These are phyloP conservation scores for Vitis hybrid DNA, from an alignment of 177 flowering plant genomes.

Conservation along the genomic window DNA sequence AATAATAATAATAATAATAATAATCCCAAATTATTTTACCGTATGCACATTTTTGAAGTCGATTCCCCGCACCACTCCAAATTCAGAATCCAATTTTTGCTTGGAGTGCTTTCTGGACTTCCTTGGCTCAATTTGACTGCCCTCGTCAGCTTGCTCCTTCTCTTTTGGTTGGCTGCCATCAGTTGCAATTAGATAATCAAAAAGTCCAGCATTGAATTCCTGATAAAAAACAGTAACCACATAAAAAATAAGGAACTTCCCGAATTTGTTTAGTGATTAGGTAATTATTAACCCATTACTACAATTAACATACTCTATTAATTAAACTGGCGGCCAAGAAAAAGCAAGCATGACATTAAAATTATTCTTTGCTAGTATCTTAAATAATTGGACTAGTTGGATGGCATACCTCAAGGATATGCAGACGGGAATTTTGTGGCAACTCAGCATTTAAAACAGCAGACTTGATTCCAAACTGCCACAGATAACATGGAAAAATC, in stretches of 20 bases:
- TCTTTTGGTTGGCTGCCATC: constrained; percentile 63
- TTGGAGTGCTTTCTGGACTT: constrained; percentile 59
- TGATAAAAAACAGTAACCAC: constrained; percentile 24
- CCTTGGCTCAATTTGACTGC: constrained; percentile 32
- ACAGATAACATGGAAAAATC: constrained; percentile 10
- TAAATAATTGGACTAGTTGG: too few species aligned
- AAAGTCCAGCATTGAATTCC: constrained; percentile 97
- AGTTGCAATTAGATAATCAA: constrained; percentile 92
- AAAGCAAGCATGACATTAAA: too few species aligned
- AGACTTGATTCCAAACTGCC: constrained; percentile 88
- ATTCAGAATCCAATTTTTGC: constrained; percentile 74
- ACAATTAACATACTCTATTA: background rate
- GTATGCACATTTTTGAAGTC: constrained; percentile 96
- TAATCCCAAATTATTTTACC: constrained; percentile 40
- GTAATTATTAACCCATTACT: background rate
- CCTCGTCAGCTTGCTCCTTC: constrained; percentile 42
- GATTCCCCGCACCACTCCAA: constrained; percentile 93
- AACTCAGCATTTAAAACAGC: constrained; percentile 93
- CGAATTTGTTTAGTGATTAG: too few species aligned
- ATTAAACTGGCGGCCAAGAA: too few species aligned
- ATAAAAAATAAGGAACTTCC: background rate
- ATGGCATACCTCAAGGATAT: constrained; percentile 81
- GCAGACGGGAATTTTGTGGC: constrained; percentile 96
- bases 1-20: background rate
- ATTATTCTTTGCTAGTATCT: too few species aligned